Base-by-base conservation (phyloP, 2,329 filamentous ascomycete species). In the Polytolypa hystricis region DNA sequence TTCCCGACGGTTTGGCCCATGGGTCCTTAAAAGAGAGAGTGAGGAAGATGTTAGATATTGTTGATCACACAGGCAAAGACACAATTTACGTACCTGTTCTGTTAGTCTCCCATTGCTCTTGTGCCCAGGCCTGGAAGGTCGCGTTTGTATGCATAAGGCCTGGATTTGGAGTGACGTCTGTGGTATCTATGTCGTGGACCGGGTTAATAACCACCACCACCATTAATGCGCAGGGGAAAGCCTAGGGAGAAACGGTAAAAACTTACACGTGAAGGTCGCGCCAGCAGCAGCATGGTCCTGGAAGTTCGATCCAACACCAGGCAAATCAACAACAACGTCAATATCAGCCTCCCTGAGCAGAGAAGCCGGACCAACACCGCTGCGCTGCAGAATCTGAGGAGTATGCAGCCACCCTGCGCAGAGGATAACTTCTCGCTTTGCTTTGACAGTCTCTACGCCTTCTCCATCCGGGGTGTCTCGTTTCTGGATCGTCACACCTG, bases 311-410 rank as follows among this genome's bases (percentile, higher is more conserved):
- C 69, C 68, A 1, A 71, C 67, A 2, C 61, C 65, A 0, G 69
- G 65, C 0, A 70, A 52, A 37, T 69, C 59, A 0, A 58, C 52
- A 2, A 67, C 39, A 0, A 63, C 47, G 0, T 52, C 42, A 9
- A 72, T 65, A 2, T 50, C 51, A 17, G 62, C 50, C 5, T 44
- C 46, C 1, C 55, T 38, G 7, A 71, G 47, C 1, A 65, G 43
- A 11, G 45, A 42, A 8, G 47, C 42, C 5, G 57, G 52, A 0
- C 67, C 67, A 12, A 71, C 58, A 3, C 67, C 68, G 26, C 64
- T 68, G 4, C 66, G 52, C 41, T 69, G 62, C 2, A 71, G 55
- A n/a, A 71, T 52, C 33, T 67, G 58, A 5, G 48, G 6, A 60
- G 65, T 3, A 58, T 66, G 41, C 8, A 62, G 47, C 1, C 55